Base-by-base conservation (phyloP, 139 green algal species). In the Cymbomonas tetramitiformis region DNA sequence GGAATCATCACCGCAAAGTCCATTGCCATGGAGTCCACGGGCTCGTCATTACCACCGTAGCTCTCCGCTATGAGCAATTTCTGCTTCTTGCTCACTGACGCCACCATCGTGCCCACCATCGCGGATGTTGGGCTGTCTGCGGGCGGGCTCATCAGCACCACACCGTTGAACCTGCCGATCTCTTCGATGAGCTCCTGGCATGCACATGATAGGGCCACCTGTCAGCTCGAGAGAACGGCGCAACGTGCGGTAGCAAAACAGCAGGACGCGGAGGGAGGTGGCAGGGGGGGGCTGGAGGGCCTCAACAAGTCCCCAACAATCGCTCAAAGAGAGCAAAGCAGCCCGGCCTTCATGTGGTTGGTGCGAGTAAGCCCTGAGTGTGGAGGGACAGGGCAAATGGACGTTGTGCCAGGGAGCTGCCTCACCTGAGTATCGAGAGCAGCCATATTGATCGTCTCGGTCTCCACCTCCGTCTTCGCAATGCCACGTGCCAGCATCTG, bases 401-500 rank as follows among this genome's bases (percentile, higher is more conserved):
- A n/a, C n/a, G n/a, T n/a, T n/a, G n/a, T n/a, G n/a, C n/a, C n/a
- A n/a, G n/a, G n/a, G n/a, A n/a, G n/a, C n/a, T n/a, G n/a, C n/a
- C 31, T 80, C 79, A 74, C 82, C n/a, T n/a, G 79, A 1, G 79
- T 68, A 57, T 95, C 87, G 0, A 64, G 77, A 26, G 56, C 77
- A 33, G 82, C 66, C 8, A 94, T 9, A 71, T 96, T 88, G 15
- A 89, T 54, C 88, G 95, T 95, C 62, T 95, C 87, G 3, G 81
- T 86, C 12, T 69, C 74, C 12, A 83, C 73, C 2, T 73, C 71
- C 2, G 90, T 78, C 76, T 97, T 97, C 46, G 86, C 94, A 70
- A 97, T 86, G 43, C 89, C 89, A 18, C 76, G 69, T 12, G 89
- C 89, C n/a, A 96, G 61, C 0, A 83, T 88, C 78, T 96, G 88